These are phyloP conservation scores for Trametes pubescens DNA, from an alignment of 1,284 basidiomycete genomes.

Conservation along the genomic window DNA sequence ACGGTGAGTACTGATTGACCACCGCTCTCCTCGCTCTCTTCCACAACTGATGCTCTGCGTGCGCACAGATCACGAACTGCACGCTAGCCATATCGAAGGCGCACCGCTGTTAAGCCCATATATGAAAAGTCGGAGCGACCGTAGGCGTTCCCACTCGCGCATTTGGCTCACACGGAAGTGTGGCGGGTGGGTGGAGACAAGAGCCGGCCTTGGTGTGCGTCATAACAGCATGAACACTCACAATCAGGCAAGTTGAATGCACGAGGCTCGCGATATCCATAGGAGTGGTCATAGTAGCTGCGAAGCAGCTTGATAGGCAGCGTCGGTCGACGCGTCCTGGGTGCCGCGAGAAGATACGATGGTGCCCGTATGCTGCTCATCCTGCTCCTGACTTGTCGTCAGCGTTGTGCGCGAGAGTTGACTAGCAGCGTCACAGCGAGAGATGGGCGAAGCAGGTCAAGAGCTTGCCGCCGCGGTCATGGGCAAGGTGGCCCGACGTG, in stretches of 20 bases:
- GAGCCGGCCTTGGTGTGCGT: not conserved
- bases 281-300: constrained; percentile 83
- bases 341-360: constrained; percentile 26
- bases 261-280: constrained; percentile 76
- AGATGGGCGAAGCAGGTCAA: constrained; percentile 6
- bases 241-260: constrained; percentile 79
- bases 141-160: no score
- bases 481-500: constrained; percentile 1
- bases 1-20: no score
- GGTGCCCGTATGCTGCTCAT: constrained; percentile 25
- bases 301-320: constrained; percentile 25
- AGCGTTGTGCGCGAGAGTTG: not conserved
- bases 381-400: not conserved
- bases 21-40: no score
- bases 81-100: no score
- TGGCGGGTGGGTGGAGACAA: not conserved
- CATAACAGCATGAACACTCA: constrained; percentile 51
- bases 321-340: constrained; percentile 29
- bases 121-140: no score
- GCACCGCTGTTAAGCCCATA: no score
- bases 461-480: not conserved
- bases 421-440: not conserved
- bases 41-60: no score
- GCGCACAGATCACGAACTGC: no score
- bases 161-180: not conserved